Evolutionary conservation across 768 basidiomycete species (phyloP), one percentile per base, ranked within the genome.

Genomic region (Rhodotorula toruloides): DNA sequence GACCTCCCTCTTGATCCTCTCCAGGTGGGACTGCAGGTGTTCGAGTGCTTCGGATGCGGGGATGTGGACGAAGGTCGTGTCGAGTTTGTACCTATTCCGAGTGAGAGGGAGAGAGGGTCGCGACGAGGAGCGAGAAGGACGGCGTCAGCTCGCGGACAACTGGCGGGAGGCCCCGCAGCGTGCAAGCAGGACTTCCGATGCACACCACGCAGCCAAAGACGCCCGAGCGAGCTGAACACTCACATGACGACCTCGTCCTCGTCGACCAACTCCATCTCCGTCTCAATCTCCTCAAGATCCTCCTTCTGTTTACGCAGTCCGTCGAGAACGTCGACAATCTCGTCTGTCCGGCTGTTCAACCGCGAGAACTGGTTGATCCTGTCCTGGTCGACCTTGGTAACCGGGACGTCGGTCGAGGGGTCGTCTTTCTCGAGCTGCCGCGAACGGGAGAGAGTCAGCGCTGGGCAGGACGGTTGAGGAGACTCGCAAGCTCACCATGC

Each of bases 351-450:
- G 40, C 74, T 76, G 68, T 80, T 80, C 21, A 77, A 74, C 55
- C 79, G 78, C 14, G 77, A 78, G 61, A 80, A 80, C 3, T 72
- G 74, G 72, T 78, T 79, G 74, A 80, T 80, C 17, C 74, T 71
- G 54, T 74, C 73, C 63, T 80, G 79, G 60, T 80, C 79, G 68
- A 76, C 76, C 17, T 39, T 46, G 27, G 61, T 61, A 8, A 71
- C 70, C 25, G 34, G 37, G 40, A 39, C 39, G 49, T 54, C 53
- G 52, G 52, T 16, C 36, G 53, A 10, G 12, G 36, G 13, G n/a
- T 54, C 44, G 52, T 62, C 53, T 22, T 36, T 31, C 27, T 55
- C 54, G 54, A 63, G 61, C 61, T 63, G 54, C 14, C 13, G 54
- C 17, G 25, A 2, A 27, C 44, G 52, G 32, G 13, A 12, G 55